phyloP scores from a whole-genome alignment of 2,329 filamentous ascomycete species.

The Verticillium longisporum region DNA sequence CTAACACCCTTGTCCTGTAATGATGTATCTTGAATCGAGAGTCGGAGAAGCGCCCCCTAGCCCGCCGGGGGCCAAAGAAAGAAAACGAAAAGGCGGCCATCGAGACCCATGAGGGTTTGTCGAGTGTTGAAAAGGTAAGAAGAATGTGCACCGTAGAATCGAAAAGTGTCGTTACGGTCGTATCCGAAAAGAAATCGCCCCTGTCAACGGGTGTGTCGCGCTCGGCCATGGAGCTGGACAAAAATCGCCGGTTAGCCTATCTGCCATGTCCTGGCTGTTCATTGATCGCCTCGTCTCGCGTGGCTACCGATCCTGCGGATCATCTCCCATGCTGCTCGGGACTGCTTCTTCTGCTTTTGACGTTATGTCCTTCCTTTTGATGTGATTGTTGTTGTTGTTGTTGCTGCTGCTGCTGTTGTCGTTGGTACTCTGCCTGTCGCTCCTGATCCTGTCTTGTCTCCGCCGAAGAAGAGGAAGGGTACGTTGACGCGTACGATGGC shows the following conservation, averaged over 20 bases:
- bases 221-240: not conserved
- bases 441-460: not conserved
- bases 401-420: not conserved
- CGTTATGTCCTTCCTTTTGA: not conserved
- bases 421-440: not conserved
- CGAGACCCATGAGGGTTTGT: conserved; percentile 28
- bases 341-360: not conserved
- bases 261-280: not conserved
- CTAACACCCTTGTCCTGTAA: not conserved
- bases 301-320: not conserved
- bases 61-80: conserved; percentile 10
- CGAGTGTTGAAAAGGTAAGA: not conserved
- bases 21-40: not conserved
- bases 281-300: not conserved
- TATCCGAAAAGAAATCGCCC: not conserved
- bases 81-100: conserved; percentile 20
- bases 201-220: not conserved
- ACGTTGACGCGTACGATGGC: conserved; percentile 8
- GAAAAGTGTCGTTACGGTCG: not conserved
- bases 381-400: not conserved
- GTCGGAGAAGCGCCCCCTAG: not conserved
- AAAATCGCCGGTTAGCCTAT: not conserved
- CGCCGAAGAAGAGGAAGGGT: not conserved
- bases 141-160: not conserved
- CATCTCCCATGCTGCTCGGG: not conserved